Evolutionary conservation across 108 stramenopile species (phyloP), one percentile per base, ranked within the genome.

Genomic region (Parietichytrium sp.): DNA sequence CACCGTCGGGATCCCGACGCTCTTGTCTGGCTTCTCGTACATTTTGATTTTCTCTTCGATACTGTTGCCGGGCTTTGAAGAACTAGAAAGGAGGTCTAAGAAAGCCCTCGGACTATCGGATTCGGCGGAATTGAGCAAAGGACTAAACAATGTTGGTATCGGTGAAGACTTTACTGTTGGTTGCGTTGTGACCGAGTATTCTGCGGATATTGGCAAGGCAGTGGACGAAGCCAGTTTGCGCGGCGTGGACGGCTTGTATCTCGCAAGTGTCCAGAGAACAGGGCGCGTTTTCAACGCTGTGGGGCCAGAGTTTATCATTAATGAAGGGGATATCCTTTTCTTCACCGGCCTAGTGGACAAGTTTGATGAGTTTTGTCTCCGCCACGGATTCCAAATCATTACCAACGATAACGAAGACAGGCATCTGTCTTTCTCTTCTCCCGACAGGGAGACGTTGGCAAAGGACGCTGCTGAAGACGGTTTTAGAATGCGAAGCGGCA

Each of bases 331-430:
- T 85, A 85, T 91, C 80, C 81, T 95, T 7, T 93, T 92, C 84
- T 95, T 95, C 87, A 93, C 93, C 50, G 93, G 93, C 29, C 80
- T 92, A 78, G 88, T 93, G 3, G 92, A 95, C 49, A 87, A 78
- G n/a, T 93, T 95, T 85, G 92, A 90, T 7, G 82, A 86, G 13
- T 93, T 95, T 83, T 93, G 93, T 81, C 90, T 91, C 55, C 89
- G 89, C 47, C 90, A 95, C 79, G 94, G 91, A 4, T 84, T 95
- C 78, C 92, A 95, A 80, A 55, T 93, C 1, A 47, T 95, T n/a
- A 93, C 94, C 12, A 92, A 91, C 81, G 93, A 93, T 79, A 29
- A 83, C 33, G 82, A 90, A 10, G 80, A 55, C 31, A 12, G 18
- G 8, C 20, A 33, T 0, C 45, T 25, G 61, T 25, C 23, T 45